Conservation (phyloP, 306 rosid species). For the Neltuma alba region DNA sequence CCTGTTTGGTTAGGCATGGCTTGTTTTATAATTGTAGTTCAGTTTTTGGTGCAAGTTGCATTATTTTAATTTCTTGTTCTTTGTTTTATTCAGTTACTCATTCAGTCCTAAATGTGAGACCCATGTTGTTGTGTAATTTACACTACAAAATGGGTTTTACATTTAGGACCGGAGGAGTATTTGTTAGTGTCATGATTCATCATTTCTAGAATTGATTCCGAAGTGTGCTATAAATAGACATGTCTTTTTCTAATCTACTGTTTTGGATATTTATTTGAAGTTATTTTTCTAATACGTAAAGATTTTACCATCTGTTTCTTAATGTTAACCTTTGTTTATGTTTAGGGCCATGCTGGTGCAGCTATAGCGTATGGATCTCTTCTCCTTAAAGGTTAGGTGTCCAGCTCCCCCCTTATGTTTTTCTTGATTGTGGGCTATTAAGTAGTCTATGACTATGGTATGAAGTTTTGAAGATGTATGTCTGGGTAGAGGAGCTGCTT, state of each 20-base stretch:
- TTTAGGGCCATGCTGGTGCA: conserved; percentile 92
- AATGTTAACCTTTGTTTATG: background rate
- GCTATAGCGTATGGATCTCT: conserved; percentile 95
- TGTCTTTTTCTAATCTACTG: background rate
- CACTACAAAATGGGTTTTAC: no score
- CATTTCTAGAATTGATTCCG: background rate
- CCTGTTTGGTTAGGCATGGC: background rate
- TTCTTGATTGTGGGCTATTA: conserved; percentile 20
- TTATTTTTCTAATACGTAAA: background rate
- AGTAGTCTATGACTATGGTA: background rate
- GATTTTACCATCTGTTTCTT: conserved; percentile 19
- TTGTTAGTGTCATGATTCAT: no score
- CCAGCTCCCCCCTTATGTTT: background rate
- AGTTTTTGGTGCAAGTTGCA: background rate
- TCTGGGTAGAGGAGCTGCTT: background rate
- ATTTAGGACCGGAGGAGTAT: no score
- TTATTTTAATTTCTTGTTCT: background rate
- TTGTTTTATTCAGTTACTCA: background rate
- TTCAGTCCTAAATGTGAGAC: no score
- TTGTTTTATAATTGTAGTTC: conserved; percentile 2
- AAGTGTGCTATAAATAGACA: background rate
- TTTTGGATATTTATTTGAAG: background rate
- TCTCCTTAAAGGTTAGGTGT: conserved; percentile 77
- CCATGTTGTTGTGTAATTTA: no score
- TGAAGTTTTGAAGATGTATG: background rate